Base-by-base conservation (phyloP, 768 basidiomycete species). In the Lactarius hatsudake region DNA sequence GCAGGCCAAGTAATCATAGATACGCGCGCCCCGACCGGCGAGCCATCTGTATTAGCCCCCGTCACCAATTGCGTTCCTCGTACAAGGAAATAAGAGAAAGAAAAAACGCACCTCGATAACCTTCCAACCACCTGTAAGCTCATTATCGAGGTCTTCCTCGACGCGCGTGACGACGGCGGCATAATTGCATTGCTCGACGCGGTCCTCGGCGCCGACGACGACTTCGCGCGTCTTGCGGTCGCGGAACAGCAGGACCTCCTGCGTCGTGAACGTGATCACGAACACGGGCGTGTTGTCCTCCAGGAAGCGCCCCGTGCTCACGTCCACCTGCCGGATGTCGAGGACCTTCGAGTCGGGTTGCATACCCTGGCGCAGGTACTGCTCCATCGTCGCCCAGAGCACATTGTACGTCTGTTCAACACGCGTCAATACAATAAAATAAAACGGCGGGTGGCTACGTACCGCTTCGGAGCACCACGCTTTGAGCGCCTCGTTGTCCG, bases 71-170 rank as follows among this genome's bases (percentile, higher is more conserved):
- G 55, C 30, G 57, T 3, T 43, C 13, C 20, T 18, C 48, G 20
- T 28, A 34, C 23, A 23, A n/a, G 6, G 3, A 51, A 51, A n/a
- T 40, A 40, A 36, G 36, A 36, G 32, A 18, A 13, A 30, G 42
- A 51, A 30, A 34, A 48, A 18, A 79, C 85, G 60, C 74, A 95
- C 94, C 88, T 98, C 96, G 32, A 98, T 84, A 61, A 98, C 86
- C 78, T 98, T 98, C 96, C 97, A 99, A 15, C 97, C 97, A 53
- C 93, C 95, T 0, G 97, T 99, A 55, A 97, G 82, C 76, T 95
- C 93, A 75, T 98, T 92, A 34, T 87, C 87, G 69, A 98, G 79
- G 74, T 98, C 94, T 72, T 90, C 89, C 74, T 93, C 89, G 36
- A 94, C 79, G 32, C 96, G 86, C 20, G 96, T 98, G 67, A 99